Evolutionary conservation across 2,329 filamentous ascomycete species (phyloP).

Genomic region (Pestalotiopsis sp.): DNA sequence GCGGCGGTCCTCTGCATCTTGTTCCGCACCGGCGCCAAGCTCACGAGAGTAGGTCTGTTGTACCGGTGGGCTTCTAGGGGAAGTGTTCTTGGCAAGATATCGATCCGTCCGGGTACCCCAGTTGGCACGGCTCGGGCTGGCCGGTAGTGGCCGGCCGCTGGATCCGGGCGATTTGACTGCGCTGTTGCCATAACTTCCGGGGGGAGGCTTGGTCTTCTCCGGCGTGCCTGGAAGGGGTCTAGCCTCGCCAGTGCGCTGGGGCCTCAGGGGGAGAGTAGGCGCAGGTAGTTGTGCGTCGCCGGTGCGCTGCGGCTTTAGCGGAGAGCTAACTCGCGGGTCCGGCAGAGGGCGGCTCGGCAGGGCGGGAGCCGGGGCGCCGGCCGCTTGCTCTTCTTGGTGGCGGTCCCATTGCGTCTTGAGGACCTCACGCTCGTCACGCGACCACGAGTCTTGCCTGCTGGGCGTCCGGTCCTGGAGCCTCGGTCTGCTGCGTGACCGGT

Average conservation of each 20-base stretch:
- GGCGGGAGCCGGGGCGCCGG: constrained; percentile 23
- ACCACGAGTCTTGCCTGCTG: constrained; percentile 64
- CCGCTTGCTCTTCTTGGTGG: constrained; percentile 35
- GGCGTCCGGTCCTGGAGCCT: constrained; percentile 51
- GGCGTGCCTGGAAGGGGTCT: constrained; percentile 56
- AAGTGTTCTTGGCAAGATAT: constrained; percentile 55
- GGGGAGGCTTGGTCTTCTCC: constrained; percentile 19
- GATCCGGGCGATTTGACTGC: constrained; percentile 19
- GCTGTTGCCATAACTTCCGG: constrained; percentile 27
- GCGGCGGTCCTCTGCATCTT: constrained; percentile 61
- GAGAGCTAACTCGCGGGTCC: constrained; percentile 31
- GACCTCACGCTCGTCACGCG: constrained; percentile 63
- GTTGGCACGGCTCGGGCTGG: constrained; percentile 37
- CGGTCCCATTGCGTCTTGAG: constrained; percentile 55
- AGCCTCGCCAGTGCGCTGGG: constrained; percentile 39
- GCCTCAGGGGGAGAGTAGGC: constrained; percentile 28
- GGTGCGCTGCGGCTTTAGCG: constrained; percentile 30
- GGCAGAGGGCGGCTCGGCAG: constrained; percentile 40
- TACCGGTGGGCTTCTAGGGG: constrained; percentile 40
- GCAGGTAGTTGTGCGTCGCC: constrained; percentile 18
- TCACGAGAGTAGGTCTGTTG: constrained; percentile 56
- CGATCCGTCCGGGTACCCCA: constrained; percentile 44
- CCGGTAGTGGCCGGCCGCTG: constrained; percentile 23
- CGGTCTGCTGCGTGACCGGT: constrained; percentile 43
- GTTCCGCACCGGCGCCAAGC: constrained; percentile 59